These are phyloP conservation scores for Globisporangium heterothallicum DNA, from an alignment of 352 stramenopile genomes.

Conservation along the genomic window DNA sequence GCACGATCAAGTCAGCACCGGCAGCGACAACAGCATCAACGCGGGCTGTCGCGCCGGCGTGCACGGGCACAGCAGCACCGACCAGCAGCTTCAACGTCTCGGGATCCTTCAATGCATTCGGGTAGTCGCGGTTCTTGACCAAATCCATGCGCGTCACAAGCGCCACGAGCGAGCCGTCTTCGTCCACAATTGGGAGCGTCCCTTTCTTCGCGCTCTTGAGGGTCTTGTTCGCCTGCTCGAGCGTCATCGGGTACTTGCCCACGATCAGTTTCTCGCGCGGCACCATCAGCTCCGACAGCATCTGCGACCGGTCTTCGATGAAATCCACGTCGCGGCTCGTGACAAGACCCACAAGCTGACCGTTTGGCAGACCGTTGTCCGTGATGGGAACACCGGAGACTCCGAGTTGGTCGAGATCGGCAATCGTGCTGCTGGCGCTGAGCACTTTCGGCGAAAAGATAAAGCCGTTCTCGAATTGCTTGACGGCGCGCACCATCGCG, in stretches of 20 bases:
- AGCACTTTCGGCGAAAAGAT: constrained; percentile 97
- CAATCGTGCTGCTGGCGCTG: constrained; percentile 88
- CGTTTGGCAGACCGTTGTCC: constrained; percentile 91
- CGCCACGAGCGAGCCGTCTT: constrained; percentile 92
- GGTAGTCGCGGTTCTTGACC: constrained; percentile 95
- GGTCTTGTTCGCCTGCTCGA: constrained; percentile 95
- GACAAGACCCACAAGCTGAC: constrained; percentile 96
- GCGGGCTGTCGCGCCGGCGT: constrained; percentile 88
- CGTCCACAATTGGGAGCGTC: constrained; percentile 98
- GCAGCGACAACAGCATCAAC: constrained; percentile 85
- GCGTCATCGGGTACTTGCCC: constrained; percentile 89
- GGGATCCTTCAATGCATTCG: constrained; percentile 88
- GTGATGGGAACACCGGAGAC: constrained; percentile 97
- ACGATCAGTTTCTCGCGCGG: constrained; percentile 80
- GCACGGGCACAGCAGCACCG: constrained; percentile 95
- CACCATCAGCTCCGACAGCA: constrained; percentile 73
- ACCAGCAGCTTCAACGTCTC: constrained; percentile 95
- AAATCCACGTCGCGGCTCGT: constrained; percentile 98
- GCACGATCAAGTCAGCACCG: constrained; percentile 96
- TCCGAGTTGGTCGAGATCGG: constrained; percentile 92
- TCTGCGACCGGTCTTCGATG: constrained; percentile 84
- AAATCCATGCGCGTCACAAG: constrained; percentile 96
- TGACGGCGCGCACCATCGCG: constrained; percentile 88
- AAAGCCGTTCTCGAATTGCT: constrained; percentile 99
- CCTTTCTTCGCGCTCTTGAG: constrained; percentile 97